Evolutionary conservation across 441 rosid genomes (phyloP), one percentile per base, ranked within the genome.

Genomic region (Populus hybrid): DNA sequence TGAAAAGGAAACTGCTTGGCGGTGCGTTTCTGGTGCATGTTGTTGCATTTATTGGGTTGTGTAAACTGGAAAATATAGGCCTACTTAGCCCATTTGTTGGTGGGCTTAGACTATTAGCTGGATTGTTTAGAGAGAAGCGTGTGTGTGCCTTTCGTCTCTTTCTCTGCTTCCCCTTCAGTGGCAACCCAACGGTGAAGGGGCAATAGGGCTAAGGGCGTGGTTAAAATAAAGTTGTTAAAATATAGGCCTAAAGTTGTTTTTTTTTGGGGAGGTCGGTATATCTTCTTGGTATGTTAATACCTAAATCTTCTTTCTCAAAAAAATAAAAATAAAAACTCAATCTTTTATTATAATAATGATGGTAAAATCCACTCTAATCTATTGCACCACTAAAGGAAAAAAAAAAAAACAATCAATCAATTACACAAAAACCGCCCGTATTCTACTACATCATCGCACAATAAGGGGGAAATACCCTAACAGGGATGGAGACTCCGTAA

Each of bases 401-500:
- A 3, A 11, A 14, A 50, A 14, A 46, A 36, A 38, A 38, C 8
- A 7, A 7, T 1, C 57, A 50, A 14, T 50, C 57, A 50, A 50
- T 14, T 50, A 14, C 57, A 50, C 19, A 46, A 50, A 50, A 50
- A 50, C 57, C 5, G 57, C 57, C 34, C 9, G 35, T 30, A 18
- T 34, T 23, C 38, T 69, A 34, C 59, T 66, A 73, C 46, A 12
- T 75, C 89, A 88, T 88, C 91, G 74, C 91, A 76, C 88, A 83
- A 79, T 71, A 80, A 79, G 86, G 91, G 83, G 63, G 65, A 74
- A 72, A 67, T 21, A 68, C 90, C 89, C 84, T 59, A 75, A 70
- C 3, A 82, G 89, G 89, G 89, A 86, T 85, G 88, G 76, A 82
- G 69, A 84, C 86, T 86, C 83, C 78, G 30, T 16, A 42, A 42